phyloP scores from a whole-genome alignment of 2,329 filamentous ascomycete genomes.

The Pestalotiopsis sp. region DNA sequence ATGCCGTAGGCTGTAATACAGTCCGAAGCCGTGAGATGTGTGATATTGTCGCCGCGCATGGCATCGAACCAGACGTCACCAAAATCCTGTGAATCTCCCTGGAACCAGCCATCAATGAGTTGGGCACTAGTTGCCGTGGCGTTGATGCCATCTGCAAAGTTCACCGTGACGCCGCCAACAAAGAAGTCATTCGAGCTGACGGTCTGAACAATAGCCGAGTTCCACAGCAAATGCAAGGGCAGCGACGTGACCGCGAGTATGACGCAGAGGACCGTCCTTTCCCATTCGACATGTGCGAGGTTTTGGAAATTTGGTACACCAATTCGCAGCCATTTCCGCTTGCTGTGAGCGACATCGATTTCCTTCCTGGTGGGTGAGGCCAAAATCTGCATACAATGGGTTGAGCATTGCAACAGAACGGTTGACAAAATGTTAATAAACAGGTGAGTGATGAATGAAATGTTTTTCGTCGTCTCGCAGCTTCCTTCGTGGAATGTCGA shows the following conservation, averaged over 20 bases:
- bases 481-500: constrained; percentile 3
- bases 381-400: constrained; percentile 6
- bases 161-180: constrained; percentile 7
- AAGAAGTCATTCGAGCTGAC: constrained; percentile 8
- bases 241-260: background rate
- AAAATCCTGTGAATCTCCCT: background rate
- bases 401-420: background rate
- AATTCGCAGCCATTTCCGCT: background rate
- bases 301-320: constrained; percentile 6
- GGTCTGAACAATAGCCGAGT: constrained; percentile 11
- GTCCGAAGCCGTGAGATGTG: constrained; percentile 1
- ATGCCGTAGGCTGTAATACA: constrained; percentile 10
- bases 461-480: background rate
- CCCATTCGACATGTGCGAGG: background rate
- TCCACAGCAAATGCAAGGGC: constrained; percentile 11
- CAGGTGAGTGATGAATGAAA: background rate
- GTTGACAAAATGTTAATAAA: constrained; percentile 4
- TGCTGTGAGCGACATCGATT: constrained; percentile 1
- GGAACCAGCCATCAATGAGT: background rate
- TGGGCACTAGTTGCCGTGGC: background rate
- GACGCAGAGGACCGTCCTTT: background rate
- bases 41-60: background rate
- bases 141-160: constrained; percentile 3
- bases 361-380: constrained; percentile 1
- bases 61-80: background rate